These are phyloP conservation scores for Monosporascus sp. DNA, from an alignment of 2,329 filamentous ascomycete species.

Conservation along the genomic window DNA sequence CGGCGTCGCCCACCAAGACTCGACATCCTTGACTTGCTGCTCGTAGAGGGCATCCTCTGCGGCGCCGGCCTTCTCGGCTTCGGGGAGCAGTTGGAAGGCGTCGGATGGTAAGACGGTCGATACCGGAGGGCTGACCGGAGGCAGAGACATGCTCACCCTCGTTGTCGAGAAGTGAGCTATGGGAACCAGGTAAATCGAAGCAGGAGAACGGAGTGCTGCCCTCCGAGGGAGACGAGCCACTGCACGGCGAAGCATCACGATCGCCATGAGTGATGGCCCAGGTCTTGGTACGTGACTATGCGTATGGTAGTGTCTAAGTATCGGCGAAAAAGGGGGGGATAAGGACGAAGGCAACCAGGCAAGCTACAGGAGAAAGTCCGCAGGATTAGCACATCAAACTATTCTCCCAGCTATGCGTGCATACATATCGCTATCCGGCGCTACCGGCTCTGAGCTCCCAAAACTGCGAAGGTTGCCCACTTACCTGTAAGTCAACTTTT, in stretches of 20 bases:
- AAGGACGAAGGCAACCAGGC: no score
- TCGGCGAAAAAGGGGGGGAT: no score
- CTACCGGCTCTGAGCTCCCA: no score
- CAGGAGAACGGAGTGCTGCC: slow-evolving; percentile 13
- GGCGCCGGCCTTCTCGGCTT: slow-evolving; percentile 68
- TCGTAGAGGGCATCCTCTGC: slow-evolving; percentile 84
- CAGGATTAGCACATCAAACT: background rate
- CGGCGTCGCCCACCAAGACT: slow-evolving; percentile 84
- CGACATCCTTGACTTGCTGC: slow-evolving; percentile 76
- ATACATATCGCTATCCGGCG: no score
- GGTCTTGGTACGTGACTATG: slow-evolving; percentile 1
- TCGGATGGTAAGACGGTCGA: slow-evolving; percentile 62
- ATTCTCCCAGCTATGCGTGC: no score
- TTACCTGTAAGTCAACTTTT: no score
- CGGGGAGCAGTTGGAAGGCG: slow-evolving; percentile 79
- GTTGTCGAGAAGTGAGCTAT: slow-evolving; percentile 35
- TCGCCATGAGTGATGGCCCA: background rate
- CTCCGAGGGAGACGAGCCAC: slow-evolving; percentile 20
- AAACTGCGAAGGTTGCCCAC: no score
- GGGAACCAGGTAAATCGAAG: slow-evolving; percentile 9
- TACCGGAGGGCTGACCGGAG: slow-evolving; percentile 55
- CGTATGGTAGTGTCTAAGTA: background rate
- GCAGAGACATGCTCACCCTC: slow-evolving; percentile 46
- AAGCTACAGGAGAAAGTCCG: background rate
- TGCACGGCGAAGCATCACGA: slow-evolving; percentile 25